Percentiles rank a stretch among this genome's conserved stretches.
These are phyloP conservation scores for Phytophthora sojae DNA, from an alignment of 352 stramenopile species.

Conservation along the genomic window DNA sequence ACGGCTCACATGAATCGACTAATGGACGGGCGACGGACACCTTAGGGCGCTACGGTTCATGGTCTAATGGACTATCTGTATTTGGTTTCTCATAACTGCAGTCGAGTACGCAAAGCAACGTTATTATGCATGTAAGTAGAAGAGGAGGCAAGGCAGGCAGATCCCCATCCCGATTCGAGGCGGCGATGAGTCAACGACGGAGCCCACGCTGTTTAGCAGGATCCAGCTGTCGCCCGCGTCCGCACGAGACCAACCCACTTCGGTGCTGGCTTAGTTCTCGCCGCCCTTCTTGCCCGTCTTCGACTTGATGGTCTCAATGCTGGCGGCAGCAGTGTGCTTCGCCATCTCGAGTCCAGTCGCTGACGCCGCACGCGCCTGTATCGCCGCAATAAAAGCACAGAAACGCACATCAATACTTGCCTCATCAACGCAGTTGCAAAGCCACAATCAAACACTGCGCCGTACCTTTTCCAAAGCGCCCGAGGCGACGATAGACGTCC, in stretches of 20 bases:
- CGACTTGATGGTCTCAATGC: slow-evolving; percentile 81
- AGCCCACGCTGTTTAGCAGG: slow-evolving; percentile 24
- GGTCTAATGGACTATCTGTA: slow-evolving; percentile 46
- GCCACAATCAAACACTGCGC: neutral
- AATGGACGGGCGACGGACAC: neutral
- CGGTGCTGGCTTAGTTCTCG: slow-evolving; percentile 39
- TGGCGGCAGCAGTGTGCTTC: slow-evolving; percentile 74
- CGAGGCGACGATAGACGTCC: slow-evolving; percentile 71
- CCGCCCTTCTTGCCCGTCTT: slow-evolving; percentile 78
- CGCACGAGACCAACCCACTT: slow-evolving; percentile 14
- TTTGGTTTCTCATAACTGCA: slow-evolving; percentile 38
- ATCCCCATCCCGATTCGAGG: slow-evolving; percentile 11
- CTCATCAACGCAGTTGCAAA: neutral
- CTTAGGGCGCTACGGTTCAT: neutral
- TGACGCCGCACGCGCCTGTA: slow-evolving; percentile 68
- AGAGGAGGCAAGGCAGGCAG: slow-evolving; percentile 22
- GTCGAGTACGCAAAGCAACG: slow-evolving; percentile 34
- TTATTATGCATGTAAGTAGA: slow-evolving; percentile 28
- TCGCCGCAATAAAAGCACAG: neutral
- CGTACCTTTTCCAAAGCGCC: slow-evolving; percentile 75
- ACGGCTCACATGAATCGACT: neutral
- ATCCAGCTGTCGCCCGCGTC: slow-evolving; percentile 2
- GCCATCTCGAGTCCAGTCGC: slow-evolving; percentile 78
- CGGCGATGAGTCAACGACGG: slow-evolving; percentile 14
- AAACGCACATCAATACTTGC: slow-evolving; percentile 14